Evolutionary conservation across 2,329 filamentous ascomycete species (phyloP), one percentile per base, ranked within the genome.

Genomic region (Sordariomycetes sp.): DNA sequence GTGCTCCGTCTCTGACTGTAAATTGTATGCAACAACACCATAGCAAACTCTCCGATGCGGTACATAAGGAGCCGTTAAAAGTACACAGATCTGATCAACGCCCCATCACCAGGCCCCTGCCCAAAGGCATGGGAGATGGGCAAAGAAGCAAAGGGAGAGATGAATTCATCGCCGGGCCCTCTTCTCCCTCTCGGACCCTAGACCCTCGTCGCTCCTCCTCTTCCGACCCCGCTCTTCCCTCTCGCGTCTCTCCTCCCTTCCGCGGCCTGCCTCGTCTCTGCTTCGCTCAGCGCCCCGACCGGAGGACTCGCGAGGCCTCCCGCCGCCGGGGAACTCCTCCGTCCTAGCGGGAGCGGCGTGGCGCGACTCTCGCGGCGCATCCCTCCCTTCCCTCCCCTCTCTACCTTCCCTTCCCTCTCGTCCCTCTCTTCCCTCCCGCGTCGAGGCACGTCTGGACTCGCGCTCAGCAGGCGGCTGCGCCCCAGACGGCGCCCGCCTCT

Each of bases 121-220:
- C 28, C 28, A 42, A 54, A 39, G 24, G n/a, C 8, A 36, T 22
- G 34, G 42, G 24, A 54, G 10, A 39, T 12, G 17, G 32, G 25
- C 28, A 42, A 39, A 17, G 39, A 36, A 54, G 32, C 36, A 24
- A 13, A 39, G 24, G 22, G n/a, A 35, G 42, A 54, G n/a, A n/a
- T n/a, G n/a, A 42, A 53, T 10, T 65, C 72, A 79, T 63, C 75
- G 74, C 66, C 79, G 74, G 61, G 70, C 73, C 65, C 79, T 72
- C 72, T 82, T 82, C 60, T 82, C 78, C 59, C 75, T 71, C 45
- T 79, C 76, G 17, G 65, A 62, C 39, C 68, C 70, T n/a, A 66
- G 63, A 22, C 73, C 73, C 55, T 79, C 78, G 59, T 80, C 78
- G 61, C 76, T 79, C 62, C 70, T 70, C 42, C 73, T 71, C 64